A percentile compares a stretch with the other conserved stretches of the same genome.
Evolutionary conservation across 768 basidiomycete species (phyloP).

Genomic region (Daedaleopsis sinensis): DNA sequence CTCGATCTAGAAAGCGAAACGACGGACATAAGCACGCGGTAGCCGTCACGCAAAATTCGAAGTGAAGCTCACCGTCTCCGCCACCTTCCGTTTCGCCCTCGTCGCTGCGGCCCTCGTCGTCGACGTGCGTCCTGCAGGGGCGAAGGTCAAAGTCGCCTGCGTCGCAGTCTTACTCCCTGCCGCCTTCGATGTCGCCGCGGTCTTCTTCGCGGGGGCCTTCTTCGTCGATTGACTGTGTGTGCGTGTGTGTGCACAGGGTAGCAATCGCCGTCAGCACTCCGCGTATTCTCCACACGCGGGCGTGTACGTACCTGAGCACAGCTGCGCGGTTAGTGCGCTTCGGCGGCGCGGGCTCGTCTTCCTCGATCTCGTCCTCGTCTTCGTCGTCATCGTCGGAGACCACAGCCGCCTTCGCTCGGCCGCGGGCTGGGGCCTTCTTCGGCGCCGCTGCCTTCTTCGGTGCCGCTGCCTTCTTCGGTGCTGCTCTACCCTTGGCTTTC

Average conservation of each 20-base stretch:
- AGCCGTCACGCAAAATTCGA: neutral
- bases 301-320: constrained; percentile 55
- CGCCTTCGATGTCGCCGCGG: constrained; percentile 34
- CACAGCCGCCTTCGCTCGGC: constrained; percentile 43
- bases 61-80: constrained; percentile 41
- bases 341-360: constrained; percentile 44
- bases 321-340: constrained; percentile 69
- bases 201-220: constrained; percentile 55
- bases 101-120: constrained; percentile 72
- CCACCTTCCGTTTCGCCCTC: constrained; percentile 65
- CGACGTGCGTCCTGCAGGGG: constrained; percentile 55
- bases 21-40: neutral
- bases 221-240: constrained; percentile 36
- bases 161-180: constrained; percentile 33
- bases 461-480: constrained; percentile 35
- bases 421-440: constrained; percentile 42
- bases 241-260: neutral
- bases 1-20: constrained; percentile 16
- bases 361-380: constrained; percentile 57
- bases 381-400: constrained; percentile 58
- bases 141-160: constrained; percentile 65
- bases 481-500: constrained; percentile 10
- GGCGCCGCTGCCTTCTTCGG: constrained; percentile 35
- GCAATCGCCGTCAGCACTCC: neutral
- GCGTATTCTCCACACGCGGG: neutral